A percentile compares a stretch with the other conserved stretches of the same genome.
Evolutionary conservation across 305 asterid genomes (phyloP).

Genomic region (Fraxinus nigra): DNA sequence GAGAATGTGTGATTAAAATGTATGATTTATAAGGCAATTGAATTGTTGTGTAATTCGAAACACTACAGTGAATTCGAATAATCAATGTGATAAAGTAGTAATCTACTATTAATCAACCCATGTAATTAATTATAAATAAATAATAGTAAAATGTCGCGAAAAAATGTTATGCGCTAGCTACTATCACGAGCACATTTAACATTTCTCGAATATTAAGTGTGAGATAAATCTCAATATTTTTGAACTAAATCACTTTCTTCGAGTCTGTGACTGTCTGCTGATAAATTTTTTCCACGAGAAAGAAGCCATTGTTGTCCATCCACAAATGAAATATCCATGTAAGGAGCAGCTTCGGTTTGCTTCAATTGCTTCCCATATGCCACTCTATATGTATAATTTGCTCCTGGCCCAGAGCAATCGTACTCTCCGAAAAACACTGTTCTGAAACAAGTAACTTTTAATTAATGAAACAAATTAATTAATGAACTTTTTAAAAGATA

Average conservation of each 20-base stretch:
- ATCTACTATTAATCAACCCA: not conserved
- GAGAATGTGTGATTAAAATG: no score
- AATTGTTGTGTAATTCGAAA: no score
- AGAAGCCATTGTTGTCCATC: slow-evolving; percentile 73
- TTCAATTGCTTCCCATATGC: slow-evolving; percentile 54
- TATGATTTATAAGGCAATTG: no score
- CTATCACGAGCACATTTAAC: not conserved
- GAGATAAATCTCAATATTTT: no score
- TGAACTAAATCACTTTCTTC: not conserved
- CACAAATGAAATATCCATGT: slow-evolving; percentile 49
- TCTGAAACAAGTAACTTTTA: slow-evolving; percentile 29
- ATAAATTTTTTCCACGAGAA: slow-evolving; percentile 2
- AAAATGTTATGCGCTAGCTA: not conserved
- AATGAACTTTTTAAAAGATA: not conserved
- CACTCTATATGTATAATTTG: slow-evolving; percentile 43
- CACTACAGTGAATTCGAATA: no score
- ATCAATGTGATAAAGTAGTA: no score
- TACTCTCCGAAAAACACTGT: slow-evolving; percentile 71
- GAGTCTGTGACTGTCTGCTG: not conserved
- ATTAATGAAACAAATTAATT: not conserved
- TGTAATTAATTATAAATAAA: no score
- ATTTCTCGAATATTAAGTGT: no score
- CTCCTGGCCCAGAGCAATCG: slow-evolving; percentile 63
- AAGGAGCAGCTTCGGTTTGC: slow-evolving; percentile 53
- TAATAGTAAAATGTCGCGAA: not conserved